A percentile compares a stretch with the other conserved stretches of the same genome.
These are phyloP conservation scores for Paecilomyces fulvus DNA, from an alignment of 2,329 filamentous ascomycete genomes.

Conservation along the genomic window DNA sequence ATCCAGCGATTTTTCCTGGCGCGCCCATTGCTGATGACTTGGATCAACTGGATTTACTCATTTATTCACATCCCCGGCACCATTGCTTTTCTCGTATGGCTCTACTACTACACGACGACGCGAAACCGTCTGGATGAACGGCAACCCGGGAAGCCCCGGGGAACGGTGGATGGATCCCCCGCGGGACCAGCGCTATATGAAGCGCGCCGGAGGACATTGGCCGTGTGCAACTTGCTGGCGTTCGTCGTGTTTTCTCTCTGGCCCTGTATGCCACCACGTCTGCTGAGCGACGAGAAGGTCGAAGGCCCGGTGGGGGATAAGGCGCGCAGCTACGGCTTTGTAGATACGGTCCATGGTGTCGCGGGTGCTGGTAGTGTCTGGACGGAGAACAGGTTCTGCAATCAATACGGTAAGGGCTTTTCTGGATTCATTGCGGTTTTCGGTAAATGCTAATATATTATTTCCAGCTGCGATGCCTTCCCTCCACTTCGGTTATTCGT, in stretches of 20 bases:
- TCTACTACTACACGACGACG: slow-evolving; percentile 64
- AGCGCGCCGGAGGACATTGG: slow-evolving; percentile 48
- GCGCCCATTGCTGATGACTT: slow-evolving; percentile 51
- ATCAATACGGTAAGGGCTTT: slow-evolving; percentile 55
- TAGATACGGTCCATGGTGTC: slow-evolving; percentile 51
- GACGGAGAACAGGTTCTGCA: slow-evolving; percentile 66
- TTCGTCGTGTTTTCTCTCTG: slow-evolving; percentile 52
- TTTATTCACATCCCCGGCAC: slow-evolving; percentile 73
- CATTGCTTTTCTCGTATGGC: slow-evolving; percentile 58
- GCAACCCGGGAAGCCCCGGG: slow-evolving; percentile 29
- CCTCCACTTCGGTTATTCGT: slow-evolving; percentile 66
- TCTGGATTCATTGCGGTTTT: not conserved
- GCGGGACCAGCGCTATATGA: slow-evolving; percentile 48
- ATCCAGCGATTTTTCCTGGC: slow-evolving; percentile 52
- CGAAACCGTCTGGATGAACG: slow-evolving; percentile 41
- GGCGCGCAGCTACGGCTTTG: slow-evolving; percentile 52
- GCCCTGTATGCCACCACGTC: slow-evolving; percentile 53
- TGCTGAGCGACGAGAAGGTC: slow-evolving; percentile 47
- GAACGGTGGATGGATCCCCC: slow-evolving; percentile 30
- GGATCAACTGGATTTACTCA: slow-evolving; percentile 65
- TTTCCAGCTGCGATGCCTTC: slow-evolving; percentile 61
- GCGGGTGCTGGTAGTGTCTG: slow-evolving; percentile 59
- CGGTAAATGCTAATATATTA: not conserved
- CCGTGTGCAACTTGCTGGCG: slow-evolving; percentile 50
- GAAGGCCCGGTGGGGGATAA: slow-evolving; percentile 48